Evolutionary conservation across 129 eudicot species (phyloP).

Genomic region (Gnaphalium uliginosum): DNA sequence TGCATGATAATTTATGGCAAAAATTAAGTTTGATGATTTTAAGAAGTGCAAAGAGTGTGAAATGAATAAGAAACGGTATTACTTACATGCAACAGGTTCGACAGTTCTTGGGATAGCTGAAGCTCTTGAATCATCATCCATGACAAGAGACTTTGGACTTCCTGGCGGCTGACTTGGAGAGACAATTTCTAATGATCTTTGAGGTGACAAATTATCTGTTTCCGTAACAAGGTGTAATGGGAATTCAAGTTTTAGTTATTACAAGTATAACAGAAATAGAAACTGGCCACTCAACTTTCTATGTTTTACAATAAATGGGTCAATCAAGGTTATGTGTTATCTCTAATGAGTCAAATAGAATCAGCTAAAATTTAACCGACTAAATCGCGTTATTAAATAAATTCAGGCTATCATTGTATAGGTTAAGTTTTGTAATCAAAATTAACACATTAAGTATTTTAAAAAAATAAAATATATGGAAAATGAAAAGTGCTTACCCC

Average conservation of each 20-base stretch:
- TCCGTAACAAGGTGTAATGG: conserved; percentile 10
- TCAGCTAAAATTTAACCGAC: background rate
- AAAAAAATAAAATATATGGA: background rate
- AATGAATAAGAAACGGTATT: conserved; percentile 17
- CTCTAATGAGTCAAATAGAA: background rate
- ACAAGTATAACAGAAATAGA: background rate
- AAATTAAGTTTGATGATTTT: background rate
- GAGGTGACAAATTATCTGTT: conserved; percentile 54
- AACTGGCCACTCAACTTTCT: background rate
- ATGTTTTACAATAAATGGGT: conserved; percentile 1
- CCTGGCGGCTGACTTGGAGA: conserved; percentile 52
- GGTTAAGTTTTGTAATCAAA: background rate
- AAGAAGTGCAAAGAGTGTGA: background rate
- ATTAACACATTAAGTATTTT: background rate
- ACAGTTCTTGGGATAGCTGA: conserved; percentile 48
- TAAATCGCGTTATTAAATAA: background rate
- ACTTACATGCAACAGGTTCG: conserved; percentile 87
- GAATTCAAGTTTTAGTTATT: conserved; percentile 9
- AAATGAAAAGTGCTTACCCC: background rate
- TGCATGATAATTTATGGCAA: conserved; percentile 14
- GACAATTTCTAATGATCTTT: conserved; percentile 36
- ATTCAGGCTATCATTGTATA: background rate
- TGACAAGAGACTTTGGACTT: conserved; percentile 46
- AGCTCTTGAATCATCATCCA: conserved; percentile 53
- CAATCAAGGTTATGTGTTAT: background rate